Evolutionary conservation across 306 rosid species (phyloP).

Genomic region (Quillaja saponaria): DNA sequence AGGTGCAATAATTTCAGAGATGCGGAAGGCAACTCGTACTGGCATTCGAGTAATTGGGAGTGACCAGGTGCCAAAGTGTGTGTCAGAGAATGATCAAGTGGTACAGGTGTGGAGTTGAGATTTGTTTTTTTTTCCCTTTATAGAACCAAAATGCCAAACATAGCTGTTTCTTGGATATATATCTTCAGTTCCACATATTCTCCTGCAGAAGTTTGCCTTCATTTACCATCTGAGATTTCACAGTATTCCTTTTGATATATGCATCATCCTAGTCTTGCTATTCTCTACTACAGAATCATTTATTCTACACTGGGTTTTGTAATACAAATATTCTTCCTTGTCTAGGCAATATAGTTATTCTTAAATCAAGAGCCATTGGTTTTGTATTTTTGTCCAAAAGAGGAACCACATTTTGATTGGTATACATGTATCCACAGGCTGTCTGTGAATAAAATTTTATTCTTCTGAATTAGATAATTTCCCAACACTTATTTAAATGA

Average conservation of each 20-base stretch:
- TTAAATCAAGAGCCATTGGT: slow-evolving; percentile 9
- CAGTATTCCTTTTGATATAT: slow-evolving; percentile 1
- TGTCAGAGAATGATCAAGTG: slow-evolving; percentile 63
- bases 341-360: neutral
- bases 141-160: slow-evolving; percentile 24
- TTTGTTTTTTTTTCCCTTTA: slow-evolving; percentile 23
- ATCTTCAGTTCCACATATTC: slow-evolving; percentile 2
- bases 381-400: too few relatives aligned
- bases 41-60: slow-evolving; percentile 66
- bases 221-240: slow-evolving; percentile 7
- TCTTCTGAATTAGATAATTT: too few relatives aligned
- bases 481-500: too few relatives aligned
- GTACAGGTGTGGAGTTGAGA: slow-evolving; percentile 70
- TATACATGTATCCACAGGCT: too few relatives aligned
- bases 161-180: slow-evolving; percentile 12
- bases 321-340: slow-evolving; percentile 5
- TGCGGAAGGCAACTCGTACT: slow-evolving; percentile 81
- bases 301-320: neutral
- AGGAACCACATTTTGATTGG: too few relatives aligned
- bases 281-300: neutral
- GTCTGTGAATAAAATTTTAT: too few relatives aligned
- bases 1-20: slow-evolving; percentile 79
- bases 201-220: slow-evolving; percentile 6
- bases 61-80: slow-evolving; percentile 86
- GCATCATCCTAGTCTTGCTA: neutral